Base-by-base conservation (phyloP, 2,329 filamentous ascomycete genomes). In the Cladosporium halotolerans region DNA sequence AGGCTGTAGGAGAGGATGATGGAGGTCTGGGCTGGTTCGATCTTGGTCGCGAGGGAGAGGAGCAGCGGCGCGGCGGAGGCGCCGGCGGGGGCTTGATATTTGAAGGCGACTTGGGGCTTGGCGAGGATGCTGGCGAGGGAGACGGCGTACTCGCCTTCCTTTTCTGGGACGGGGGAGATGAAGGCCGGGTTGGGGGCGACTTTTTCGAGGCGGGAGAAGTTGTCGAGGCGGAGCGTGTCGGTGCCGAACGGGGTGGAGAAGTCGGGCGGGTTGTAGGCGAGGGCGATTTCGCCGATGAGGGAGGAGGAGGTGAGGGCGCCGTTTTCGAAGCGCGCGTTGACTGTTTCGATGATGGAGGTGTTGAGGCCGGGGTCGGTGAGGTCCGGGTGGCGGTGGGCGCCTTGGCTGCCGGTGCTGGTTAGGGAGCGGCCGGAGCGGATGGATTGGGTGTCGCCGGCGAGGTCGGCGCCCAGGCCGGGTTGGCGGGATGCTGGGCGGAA, bases 131-230 rank as follows among this genome's bases (percentile, higher is more conserved):
- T 83, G 11, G 83, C 77, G 6, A 93, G 73, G 57, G 91, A 82
- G 32, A 99, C 74, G 0, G 76, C 81, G 71, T 95, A 99, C 65
- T 92, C 85, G 55, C 95, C 91, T 3, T 86, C 79, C 54, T 80
- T 83, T 9, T 85, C 82, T 1, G 77, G 66, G 1, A 80, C 76
- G 60, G 89, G 86, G 32, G 84, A 82, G 48, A 97, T 84, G 71
- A 97, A 95, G 54, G 90, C 88, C 41, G 89, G 89, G 68, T 99
- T 99, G 1, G 91, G 90, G 0, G 90, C 91, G 53, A 99, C 91
- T 64, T 89, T 90, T 63, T 97, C 93, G 5, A 99, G 79, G n/a
- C 81, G 79, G 9, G 84, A 73, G 67, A 95, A 96, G 67, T 96
- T 93, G 64, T 95, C 89, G 55, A 99, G 81, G 16, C 88, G 85